These are phyloP conservation scores for Limnanthes douglasii DNA, from an alignment of 345 rosid species.

Conservation along the genomic window DNA sequence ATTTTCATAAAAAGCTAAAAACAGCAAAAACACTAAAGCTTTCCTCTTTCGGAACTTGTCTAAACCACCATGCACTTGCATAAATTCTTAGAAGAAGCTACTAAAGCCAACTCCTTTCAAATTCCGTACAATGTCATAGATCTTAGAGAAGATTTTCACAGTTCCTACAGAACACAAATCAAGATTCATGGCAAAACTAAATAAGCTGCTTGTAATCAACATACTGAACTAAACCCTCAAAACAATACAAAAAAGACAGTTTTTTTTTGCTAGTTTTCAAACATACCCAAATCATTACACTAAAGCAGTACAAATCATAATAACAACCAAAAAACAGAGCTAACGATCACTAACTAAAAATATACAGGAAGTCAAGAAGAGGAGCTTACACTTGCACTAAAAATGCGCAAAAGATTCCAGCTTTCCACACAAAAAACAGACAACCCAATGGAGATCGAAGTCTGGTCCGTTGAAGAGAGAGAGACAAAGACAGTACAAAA, in stretches of 20 bases:
- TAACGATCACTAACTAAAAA: not conserved
- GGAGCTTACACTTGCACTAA: not conserved
- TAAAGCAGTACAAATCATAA: not conserved
- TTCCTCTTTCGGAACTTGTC: not conserved
- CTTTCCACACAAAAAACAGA: not conserved
- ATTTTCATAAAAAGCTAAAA: slow-evolving; percentile 7
- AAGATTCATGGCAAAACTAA: not conserved
- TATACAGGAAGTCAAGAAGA: not conserved
- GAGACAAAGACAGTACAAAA: not conserved
- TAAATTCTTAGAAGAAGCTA: slow-evolving; percentile 13
- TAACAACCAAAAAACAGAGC: not conserved
- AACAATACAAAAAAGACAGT: too few species aligned
- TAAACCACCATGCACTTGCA: slow-evolving; percentile 9
- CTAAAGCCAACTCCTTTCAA: not conserved
- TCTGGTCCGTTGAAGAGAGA: not conserved
- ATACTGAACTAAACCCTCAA: too few species aligned
- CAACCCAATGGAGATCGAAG: too few species aligned
- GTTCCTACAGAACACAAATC: not conserved
- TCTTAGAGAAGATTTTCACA: not conserved
- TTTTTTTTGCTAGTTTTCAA: too few species aligned
- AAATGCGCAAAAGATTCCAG: not conserved
- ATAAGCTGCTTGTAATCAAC: too few species aligned
- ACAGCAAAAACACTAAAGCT: not conserved
- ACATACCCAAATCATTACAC: not conserved
- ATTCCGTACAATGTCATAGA: not conserved